A percentile compares a stretch with the other conserved stretches of the same genome.
These are phyloP conservation scores for Xerocomus spinulosus DNA, from an alignment of 768 basidiomycete genomes.

Conservation along the genomic window DNA sequence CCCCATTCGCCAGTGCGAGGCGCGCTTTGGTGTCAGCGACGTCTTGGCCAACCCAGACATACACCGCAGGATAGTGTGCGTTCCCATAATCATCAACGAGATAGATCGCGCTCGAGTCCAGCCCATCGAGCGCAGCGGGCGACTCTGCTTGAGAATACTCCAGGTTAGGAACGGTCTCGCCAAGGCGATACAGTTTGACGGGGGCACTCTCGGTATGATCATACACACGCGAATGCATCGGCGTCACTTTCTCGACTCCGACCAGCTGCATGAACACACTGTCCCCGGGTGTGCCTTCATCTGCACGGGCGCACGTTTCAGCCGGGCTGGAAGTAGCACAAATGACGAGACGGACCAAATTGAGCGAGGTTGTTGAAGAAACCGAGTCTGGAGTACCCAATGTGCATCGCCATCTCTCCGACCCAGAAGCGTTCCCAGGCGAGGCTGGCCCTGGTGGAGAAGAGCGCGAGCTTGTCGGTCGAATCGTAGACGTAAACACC, in stretches of 20 bases:
- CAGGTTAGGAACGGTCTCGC: slow-evolving; percentile 40
- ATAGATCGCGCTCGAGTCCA: slow-evolving; percentile 49
- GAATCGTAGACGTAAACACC: slow-evolving; percentile 61
- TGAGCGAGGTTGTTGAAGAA: slow-evolving; percentile 43
- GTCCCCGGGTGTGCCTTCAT: slow-evolving; percentile 48
- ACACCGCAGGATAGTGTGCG: slow-evolving; percentile 40
- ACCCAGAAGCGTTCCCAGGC: slow-evolving; percentile 60
- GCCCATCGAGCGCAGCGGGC: slow-evolving; percentile 27
- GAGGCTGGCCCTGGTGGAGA: slow-evolving; percentile 49
- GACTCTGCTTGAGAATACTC: slow-evolving; percentile 33
- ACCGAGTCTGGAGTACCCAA: slow-evolving; percentile 38
- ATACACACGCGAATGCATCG: slow-evolving; percentile 8
- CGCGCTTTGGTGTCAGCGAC: slow-evolving; percentile 45
- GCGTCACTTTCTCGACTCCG: slow-evolving; percentile 28
- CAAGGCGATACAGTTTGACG: slow-evolving; percentile 40
- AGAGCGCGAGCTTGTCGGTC: slow-evolving; percentile 48
- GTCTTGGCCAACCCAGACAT: slow-evolving; percentile 54
- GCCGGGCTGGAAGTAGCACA: too few species aligned
- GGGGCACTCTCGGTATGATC: slow-evolving; percentile 1
- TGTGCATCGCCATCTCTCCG: slow-evolving; percentile 50
- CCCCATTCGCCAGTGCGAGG: slow-evolving; percentile 53
- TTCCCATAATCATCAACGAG: slow-evolving; percentile 42
- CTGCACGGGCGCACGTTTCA: slow-evolving; percentile 24
- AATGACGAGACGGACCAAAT: slow-evolving; percentile 47
- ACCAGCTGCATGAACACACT: slow-evolving; percentile 47